Evolutionary conservation across 495 filamentous ascomycete species (phyloP), one percentile per base, ranked within the genome.

Genomic region (Neurospora tetrasperma): DNA sequence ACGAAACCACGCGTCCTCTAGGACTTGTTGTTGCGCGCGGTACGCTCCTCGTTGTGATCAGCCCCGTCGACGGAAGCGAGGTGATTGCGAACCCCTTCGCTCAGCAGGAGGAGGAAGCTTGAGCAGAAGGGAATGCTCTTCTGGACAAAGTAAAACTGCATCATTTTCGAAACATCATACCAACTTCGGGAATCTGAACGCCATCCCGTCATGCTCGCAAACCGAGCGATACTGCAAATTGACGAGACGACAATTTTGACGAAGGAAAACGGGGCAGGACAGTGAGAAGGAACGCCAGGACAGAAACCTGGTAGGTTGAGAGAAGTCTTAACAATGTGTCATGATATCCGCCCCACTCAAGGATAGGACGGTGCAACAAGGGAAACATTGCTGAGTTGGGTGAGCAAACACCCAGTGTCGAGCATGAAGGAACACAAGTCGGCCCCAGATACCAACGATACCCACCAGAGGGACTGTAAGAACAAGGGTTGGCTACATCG

Each of bases 1-100:
- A 97, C 82, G 89, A 91, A 79, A 90, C 89, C 62, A 92, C 91
- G 3, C 89, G 96, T 69, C 87, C 92, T 23, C 90, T 99, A 8
- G 96, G 96, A 20, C 86, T 99, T 71, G 90, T 97, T 20, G 95
- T 99, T 20, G 96, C 93, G 42, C 89, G 96, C 72, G 96, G 96
- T 48, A 98, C 96, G 8, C 84, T 99, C 41, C 88, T 99, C 59
- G 94, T 97, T 27, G 86, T 96, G 42, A 94, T 99, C 79, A 96
- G 92, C 68, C 96, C 96, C 3, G 86, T 94, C 39, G 94, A 99
- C 78, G 96, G 96, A 43, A 97, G 93, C 80, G 93, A 98, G 81
- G 90, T 94, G 83, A 98, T 99, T 77, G 88, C 91, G 74, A 99
- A 99, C 82, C 96, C 96, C 0, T 99, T 99, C 79, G 80, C 91